phyloP scores from a whole-genome alignment of 2,329 filamentous ascomycete species.

The Lachnellula arida region DNA sequence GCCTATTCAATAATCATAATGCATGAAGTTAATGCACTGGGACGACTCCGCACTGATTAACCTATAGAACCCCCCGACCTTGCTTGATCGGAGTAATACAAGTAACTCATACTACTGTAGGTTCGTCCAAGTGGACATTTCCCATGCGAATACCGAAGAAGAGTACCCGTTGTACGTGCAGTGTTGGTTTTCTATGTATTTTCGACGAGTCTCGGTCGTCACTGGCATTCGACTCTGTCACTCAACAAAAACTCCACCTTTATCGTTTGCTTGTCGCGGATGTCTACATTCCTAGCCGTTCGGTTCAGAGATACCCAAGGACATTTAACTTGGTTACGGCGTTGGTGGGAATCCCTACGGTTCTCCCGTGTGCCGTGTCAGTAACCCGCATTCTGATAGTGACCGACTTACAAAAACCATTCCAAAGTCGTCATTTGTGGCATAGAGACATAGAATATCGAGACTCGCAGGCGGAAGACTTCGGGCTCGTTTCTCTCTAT shows the following conservation, averaged over 20 bases:
- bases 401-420: not conserved
- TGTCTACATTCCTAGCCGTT: slow-evolving; percentile 5
- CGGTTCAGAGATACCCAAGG: not conserved
- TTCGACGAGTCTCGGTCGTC: not conserved
- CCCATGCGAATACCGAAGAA: not conserved
- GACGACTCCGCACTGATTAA: slow-evolving; percentile 2
- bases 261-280: not conserved
- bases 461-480: not conserved
- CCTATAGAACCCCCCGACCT: slow-evolving; percentile 9
- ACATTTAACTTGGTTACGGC: not conserved
- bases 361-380: not conserved
- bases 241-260: not conserved
- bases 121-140: not conserved
- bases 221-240: not conserved
- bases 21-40: slow-evolving; percentile 21
- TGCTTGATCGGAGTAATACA: not conserved
- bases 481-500: not conserved
- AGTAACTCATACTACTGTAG: not conserved
- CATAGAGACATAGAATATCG: slow-evolving; percentile 2
- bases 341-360: slow-evolving; percentile 6
- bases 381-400: slow-evolving; percentile 1
- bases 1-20: slow-evolving; percentile 12
- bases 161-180: not conserved
- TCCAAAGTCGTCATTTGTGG: not conserved
- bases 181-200: not conserved